Evolutionary conservation across 2,329 filamentous ascomycete species (phyloP).

Genomic region (Tolypocladium paradoxum): DNA sequence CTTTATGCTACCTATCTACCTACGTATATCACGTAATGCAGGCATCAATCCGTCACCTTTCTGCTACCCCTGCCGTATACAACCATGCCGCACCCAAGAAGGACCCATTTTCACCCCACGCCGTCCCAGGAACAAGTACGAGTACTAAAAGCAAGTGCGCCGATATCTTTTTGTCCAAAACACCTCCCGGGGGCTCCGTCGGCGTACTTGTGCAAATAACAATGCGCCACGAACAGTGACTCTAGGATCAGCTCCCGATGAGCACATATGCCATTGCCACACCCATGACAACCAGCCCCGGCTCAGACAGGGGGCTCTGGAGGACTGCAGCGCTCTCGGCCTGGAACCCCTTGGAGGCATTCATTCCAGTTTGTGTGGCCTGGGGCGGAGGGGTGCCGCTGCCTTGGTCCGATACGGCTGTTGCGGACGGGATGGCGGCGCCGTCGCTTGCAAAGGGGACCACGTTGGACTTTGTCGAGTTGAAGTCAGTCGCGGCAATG

Average conservation of each 20-base stretch:
- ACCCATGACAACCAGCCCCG: slow-evolving; percentile 7
- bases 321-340: slow-evolving; percentile 8
- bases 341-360: slow-evolving; percentile 22
- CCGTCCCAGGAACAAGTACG: not conserved
- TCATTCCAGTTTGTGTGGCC: slow-evolving; percentile 10
- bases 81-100: too few relatives aligned
- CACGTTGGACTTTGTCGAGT: slow-evolving; percentile 37
- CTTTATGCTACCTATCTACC: not conserved
- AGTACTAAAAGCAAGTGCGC: not conserved
- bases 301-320: slow-evolving; percentile 4
- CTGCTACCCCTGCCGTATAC: too few relatives aligned
- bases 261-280: slow-evolving; percentile 9
- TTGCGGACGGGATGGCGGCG: slow-evolving; percentile 40
- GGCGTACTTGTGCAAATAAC: not conserved
- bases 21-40: not conserved
- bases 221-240: not conserved
- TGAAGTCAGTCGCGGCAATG: slow-evolving; percentile 45
- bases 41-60: not conserved
- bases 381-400: slow-evolving; percentile 12
- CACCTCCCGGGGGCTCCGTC: not conserved
- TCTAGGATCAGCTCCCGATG: not conserved
- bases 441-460: slow-evolving; percentile 38
- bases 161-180: not conserved
- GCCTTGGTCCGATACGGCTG: slow-evolving; percentile 28
- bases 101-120: not conserved